Percentiles rank a stretch among this genome's conserved stretches.
Conservation (phyloP, 2,329 filamentous ascomycete genomes). For the Cercospora janseana region DNA sequence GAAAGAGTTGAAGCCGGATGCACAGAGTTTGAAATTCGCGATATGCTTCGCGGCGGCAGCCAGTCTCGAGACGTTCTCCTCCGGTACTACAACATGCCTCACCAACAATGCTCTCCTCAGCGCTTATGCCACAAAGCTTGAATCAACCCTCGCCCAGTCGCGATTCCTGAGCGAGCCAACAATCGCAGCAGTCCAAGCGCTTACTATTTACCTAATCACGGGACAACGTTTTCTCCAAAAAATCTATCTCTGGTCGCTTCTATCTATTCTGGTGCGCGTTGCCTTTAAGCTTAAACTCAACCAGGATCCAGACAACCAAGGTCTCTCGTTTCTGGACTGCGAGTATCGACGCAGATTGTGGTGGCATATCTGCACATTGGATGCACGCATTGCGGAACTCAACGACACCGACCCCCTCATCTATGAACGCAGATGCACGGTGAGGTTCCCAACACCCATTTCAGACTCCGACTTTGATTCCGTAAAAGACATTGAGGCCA, state of each 20-base stretch:
- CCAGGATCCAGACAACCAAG: slow-evolving; percentile 24
- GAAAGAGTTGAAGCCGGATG: slow-evolving; percentile 9
- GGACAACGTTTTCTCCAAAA: slow-evolving; percentile 19
- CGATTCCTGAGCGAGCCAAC: slow-evolving; percentile 22
- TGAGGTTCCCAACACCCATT: slow-evolving; percentile 20
- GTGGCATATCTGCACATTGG: slow-evolving; percentile 29
- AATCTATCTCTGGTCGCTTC: slow-evolving; percentile 23
- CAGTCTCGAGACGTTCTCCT: slow-evolving; percentile 15
- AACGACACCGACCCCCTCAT: slow-evolving; percentile 24
- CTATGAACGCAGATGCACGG: slow-evolving; percentile 25
- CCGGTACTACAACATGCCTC: slow-evolving; percentile 8
- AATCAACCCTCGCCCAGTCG: slow-evolving; percentile 18
- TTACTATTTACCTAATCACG: slow-evolving; percentile 23
- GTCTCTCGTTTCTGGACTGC: slow-evolving; percentile 18
- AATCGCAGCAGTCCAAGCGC: slow-evolving; percentile 22
- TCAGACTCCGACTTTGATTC: slow-evolving; percentile 18
- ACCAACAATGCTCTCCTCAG: slow-evolving; percentile 9
- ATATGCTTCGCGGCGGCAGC: slow-evolving; percentile 26
- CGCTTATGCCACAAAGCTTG: slow-evolving; percentile 19
- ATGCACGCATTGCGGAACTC: slow-evolving; percentile 23
- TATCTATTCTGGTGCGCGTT: slow-evolving; percentile 23
- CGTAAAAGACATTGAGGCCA: slow-evolving; percentile 16
- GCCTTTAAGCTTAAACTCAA: slow-evolving; percentile 26
- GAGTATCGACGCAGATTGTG: slow-evolving; percentile 26
- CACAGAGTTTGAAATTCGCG: slow-evolving; percentile 22